Conservation (phyloP, 371 early-diverging fungal species). For the Sporodiniella umbellata region DNA sequence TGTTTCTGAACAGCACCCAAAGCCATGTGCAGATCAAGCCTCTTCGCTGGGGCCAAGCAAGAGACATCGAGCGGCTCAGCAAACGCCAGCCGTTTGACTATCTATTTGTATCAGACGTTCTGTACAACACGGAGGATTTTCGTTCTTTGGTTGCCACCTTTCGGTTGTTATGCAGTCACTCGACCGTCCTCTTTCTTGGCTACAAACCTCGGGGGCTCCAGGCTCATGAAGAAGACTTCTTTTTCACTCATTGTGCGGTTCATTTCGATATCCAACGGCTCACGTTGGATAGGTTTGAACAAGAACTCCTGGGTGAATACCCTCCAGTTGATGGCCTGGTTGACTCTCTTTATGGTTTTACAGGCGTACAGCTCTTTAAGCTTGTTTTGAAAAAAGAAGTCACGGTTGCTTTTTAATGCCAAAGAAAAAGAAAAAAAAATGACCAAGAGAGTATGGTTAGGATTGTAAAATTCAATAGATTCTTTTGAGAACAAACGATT, state of each 20-base stretch:
- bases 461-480: too few species aligned
- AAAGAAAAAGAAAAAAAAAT: not conserved
- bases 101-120: constrained; percentile 56
- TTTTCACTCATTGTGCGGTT: constrained; percentile 29
- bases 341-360: not conserved
- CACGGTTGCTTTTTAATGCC: not conserved
- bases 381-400: not conserved
- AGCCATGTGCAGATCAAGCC: constrained; percentile 18
- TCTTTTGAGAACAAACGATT: too few species aligned
- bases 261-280: constrained; percentile 11
- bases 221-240: constrained; percentile 21
- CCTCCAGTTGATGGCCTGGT: not conserved
- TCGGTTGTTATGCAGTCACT: constrained; percentile 21
- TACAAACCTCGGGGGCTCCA: constrained; percentile 40
- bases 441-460: not conserved
- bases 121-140: constrained; percentile 47
- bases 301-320: not conserved
- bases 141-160: constrained; percentile 40
- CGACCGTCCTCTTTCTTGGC: constrained; percentile 35
- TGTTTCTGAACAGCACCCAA: constrained; percentile 18
- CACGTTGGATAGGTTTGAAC: not conserved
- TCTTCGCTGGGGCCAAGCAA: constrained; percentile 30
- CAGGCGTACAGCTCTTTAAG: not conserved
- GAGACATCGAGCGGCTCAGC: constrained; percentile 8
- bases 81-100: constrained; percentile 26